These are phyloP conservation scores for Arthromyces matolae DNA, from an alignment of 768 basidiomycete species.

Conservation along the genomic window DNA sequence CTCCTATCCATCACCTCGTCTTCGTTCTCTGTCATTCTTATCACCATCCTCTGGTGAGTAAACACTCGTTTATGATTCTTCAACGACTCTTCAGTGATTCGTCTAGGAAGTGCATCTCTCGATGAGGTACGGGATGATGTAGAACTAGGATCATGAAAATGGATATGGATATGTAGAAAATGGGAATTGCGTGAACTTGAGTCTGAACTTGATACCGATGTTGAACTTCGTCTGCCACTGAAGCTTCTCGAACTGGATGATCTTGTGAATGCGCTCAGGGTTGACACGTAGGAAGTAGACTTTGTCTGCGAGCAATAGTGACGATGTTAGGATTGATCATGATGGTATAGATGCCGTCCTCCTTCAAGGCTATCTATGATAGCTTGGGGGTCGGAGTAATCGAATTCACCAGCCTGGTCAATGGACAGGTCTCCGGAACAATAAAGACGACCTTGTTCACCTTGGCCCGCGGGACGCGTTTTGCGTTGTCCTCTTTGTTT, in stretches of 20 bases:
- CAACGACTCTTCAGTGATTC: too few species aligned
- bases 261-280: conserved; percentile 94
- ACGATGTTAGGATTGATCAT: conserved; percentile 99
- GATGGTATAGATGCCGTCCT: conserved; percentile 98
- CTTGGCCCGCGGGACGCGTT: conserved; percentile 62
- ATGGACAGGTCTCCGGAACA: conserved; percentile 95
- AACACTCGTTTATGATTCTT: too few species aligned
- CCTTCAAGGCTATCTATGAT: conserved; percentile 99
- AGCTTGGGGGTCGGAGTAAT: conserved; percentile 98
- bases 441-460: conserved; percentile 95
- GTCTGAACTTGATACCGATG: conserved; percentile 96
- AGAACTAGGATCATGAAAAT: conserved; percentile 1
- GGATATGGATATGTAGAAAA: not conserved
- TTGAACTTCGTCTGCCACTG: conserved; percentile 97
- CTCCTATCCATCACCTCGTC: conserved; percentile 16
- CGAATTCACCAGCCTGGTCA: conserved; percentile 98
- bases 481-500: conserved; percentile 80
- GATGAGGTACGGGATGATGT: conserved; percentile 25
- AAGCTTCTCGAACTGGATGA: conserved; percentile 99
- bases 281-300: conserved; percentile 99
- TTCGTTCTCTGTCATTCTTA: conserved; percentile 31
- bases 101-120: too few species aligned
- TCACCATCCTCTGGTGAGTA: too few species aligned
- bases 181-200: conserved; percentile 73
- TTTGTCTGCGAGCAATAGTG: conserved; percentile 98